Percentiles rank a stretch among this genome's conserved stretches.
Evolutionary conservation across 2,329 filamentous ascomycete species (phyloP).

Genomic region (Coniella lustricola): DNA sequence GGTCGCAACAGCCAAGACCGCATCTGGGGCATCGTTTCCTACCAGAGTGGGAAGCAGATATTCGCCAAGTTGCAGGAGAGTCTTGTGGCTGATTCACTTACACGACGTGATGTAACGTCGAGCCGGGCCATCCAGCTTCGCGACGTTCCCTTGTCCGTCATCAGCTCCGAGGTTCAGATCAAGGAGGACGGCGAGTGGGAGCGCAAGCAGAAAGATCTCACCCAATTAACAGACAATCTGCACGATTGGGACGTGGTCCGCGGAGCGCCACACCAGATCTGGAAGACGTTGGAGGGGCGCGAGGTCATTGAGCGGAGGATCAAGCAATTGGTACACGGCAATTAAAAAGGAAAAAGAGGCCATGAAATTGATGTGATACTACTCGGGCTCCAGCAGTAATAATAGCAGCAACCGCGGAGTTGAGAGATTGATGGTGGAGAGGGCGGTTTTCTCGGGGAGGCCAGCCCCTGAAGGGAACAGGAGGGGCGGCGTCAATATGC

Average conservation of each 20-base stretch:
- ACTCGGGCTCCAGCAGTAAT: too few species aligned
- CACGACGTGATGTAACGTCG: constrained; percentile 72
- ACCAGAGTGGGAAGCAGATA: constrained; percentile 75
- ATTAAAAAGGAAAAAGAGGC: constrained; percentile 5
- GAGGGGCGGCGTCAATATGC: too few species aligned
- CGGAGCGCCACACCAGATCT: constrained; percentile 79
- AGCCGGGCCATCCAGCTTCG: constrained; percentile 71
- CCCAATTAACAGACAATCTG: constrained; percentile 70
- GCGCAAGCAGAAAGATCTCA: constrained; percentile 76
- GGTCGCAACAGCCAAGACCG: constrained; percentile 77
- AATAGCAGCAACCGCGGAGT: too few species aligned
- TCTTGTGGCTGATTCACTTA: constrained; percentile 76
- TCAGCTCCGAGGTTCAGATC: constrained; percentile 73
- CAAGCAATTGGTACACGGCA: constrained; percentile 51
- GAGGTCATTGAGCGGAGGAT: constrained; percentile 72
- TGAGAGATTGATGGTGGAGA: too few species aligned
- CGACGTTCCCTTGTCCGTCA: constrained; percentile 69
- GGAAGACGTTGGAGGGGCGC: constrained; percentile 67
- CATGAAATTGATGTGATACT: background rate
- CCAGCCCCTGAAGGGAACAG: background rate
- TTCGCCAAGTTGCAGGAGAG: constrained; percentile 92
- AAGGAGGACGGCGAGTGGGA: constrained; percentile 67
- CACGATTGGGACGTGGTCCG: constrained; percentile 81
- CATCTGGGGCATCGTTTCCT: constrained; percentile 71
- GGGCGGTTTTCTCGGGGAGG: background rate